Conservation (phyloP, 2,329 filamentous ascomycete species). For the Emergomyces pasteurianus region DNA sequence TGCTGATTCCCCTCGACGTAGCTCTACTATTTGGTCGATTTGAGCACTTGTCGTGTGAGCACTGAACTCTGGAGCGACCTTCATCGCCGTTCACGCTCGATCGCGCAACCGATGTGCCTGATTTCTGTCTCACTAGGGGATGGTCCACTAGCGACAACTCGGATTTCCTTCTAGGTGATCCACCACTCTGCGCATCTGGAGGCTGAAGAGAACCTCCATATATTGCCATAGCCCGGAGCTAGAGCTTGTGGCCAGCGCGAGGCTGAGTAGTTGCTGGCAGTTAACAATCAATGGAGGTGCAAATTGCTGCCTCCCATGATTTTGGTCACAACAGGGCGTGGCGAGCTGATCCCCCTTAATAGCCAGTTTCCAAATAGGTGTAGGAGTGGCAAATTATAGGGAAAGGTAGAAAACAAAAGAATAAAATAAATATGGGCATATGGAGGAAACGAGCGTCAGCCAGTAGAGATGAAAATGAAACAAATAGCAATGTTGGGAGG, state of each 20-base stretch:
- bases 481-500: neutral
- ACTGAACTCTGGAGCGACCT: neutral
- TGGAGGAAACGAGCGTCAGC: neutral
- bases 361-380: neutral
- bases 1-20: neutral
- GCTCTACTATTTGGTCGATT: constrained; percentile 1
- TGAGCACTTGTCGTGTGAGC: neutral
- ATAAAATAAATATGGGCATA: neutral
- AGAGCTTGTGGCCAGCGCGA: neutral
- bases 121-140: constrained; percentile 8
- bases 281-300: neutral
- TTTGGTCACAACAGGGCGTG: neutral
- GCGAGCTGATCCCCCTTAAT: constrained; percentile 6
- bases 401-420: neutral
- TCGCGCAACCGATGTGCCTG: constrained; percentile 8
- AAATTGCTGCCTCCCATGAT: neutral
- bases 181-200: constrained; percentile 3
- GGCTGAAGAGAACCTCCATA: constrained; percentile 2
- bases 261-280: neutral
- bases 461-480: neutral
- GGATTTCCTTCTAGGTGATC: constrained; percentile 5
- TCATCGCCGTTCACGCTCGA: constrained; percentile 8
- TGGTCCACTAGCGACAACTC: constrained; percentile 8
- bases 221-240: constrained; percentile 2
- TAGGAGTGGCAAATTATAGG: neutral